A percentile compares a stretch with the other conserved stretches of the same genome.
Evolutionary conservation across 345 rosid genomes (phyloP).

Genomic region (Lepidium aucheri): DNA sequence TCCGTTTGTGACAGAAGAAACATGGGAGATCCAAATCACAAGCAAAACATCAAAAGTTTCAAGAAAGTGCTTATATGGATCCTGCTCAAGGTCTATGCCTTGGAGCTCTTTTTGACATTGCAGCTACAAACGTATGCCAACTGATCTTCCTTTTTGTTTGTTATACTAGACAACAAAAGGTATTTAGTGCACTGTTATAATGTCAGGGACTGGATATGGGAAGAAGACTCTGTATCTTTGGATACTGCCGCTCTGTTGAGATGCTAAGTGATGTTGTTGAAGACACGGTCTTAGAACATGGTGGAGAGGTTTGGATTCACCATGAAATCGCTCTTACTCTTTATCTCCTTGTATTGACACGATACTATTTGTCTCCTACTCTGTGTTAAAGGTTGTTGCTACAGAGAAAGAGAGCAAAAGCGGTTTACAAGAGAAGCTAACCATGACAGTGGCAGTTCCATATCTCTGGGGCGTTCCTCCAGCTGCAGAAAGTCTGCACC

Average conservation of each 20-base stretch:
- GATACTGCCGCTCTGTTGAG: constrained; percentile 94
- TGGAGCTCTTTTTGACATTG: constrained; percentile 85
- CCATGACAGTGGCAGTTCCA: constrained; percentile 87
- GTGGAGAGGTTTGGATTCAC: constrained; percentile 64
- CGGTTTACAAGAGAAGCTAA: constrained; percentile 83
- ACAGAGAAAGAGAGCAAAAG: constrained; percentile 75
- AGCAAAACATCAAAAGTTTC: constrained; percentile 51
- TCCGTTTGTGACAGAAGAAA: constrained; percentile 43
- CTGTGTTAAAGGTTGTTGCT: constrained; percentile 48
- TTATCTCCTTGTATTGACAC: background rate
- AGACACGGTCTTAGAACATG: constrained; percentile 84
- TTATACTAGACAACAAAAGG: background rate
- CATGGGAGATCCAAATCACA: constrained; percentile 38
- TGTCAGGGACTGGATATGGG: constrained; percentile 86
- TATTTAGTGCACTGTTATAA: background rate
- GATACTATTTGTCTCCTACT: too few species aligned
- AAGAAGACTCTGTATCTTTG: constrained; percentile 87
- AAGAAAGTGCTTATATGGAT: constrained; percentile 88
- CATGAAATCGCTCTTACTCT: background rate
- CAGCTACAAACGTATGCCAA: constrained; percentile 74
- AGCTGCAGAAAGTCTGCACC: constrained; percentile 86
- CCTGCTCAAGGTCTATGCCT: constrained; percentile 74
- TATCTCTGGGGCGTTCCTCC: constrained; percentile 98
- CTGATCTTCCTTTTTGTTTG: background rate
- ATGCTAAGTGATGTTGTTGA: constrained; percentile 95